Base-by-base conservation (phyloP, 2,329 filamentous ascomycete genomes). In the Sporothrix brasiliensis region DNA sequence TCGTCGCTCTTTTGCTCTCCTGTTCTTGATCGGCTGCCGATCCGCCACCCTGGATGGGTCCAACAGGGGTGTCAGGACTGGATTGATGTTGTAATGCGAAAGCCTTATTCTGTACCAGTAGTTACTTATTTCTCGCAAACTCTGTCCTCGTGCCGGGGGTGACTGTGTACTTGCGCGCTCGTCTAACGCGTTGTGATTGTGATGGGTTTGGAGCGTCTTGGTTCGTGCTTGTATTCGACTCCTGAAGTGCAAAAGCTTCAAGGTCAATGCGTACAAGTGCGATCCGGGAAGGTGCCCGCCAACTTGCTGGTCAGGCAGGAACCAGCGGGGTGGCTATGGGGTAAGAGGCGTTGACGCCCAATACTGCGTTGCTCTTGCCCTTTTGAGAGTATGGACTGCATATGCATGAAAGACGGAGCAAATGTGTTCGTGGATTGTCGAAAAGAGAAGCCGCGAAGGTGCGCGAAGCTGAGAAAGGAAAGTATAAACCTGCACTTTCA, bases 321-420 rank as follows among this genome's bases (percentile, higher is more conserved):
- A 44, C n/a, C 30, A 6, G 34, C 50, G 27, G 9, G 47, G 19
- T 34, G n/a, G 34, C 39, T 13, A 41, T 21, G 21, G 34, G 30
- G 53, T 50, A 39, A n/a, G 34, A 58, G 50, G 60, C 63, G 58
- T 72, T 68, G 68, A 44, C 68, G 68, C 70, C 70, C 70, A 72
- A 72, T 58, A 39, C 63, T 53, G 53, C 44, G 41, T 44, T 21
- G 47, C 52, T 66, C 56, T 41, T 69, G 56, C 68, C 58, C 13
- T 24, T 53, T 58, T 53, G 6, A 56, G 50, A 60, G 54, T 16
- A 19, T 13, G 54, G 30, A 52, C 67, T 53, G 68, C 44, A 63
- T 21, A 21, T 52, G 47, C 47, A 50, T 39, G 67, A 54, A 68
- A 54, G 53, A 68, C 19, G 53, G 14, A 47, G 34, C 53, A 44